Percentiles rank a stretch among this genome's conserved stretches.
phyloP scores from a whole-genome alignment of 805 yeast genomes.

The Pichia phayaonensis region DNA sequence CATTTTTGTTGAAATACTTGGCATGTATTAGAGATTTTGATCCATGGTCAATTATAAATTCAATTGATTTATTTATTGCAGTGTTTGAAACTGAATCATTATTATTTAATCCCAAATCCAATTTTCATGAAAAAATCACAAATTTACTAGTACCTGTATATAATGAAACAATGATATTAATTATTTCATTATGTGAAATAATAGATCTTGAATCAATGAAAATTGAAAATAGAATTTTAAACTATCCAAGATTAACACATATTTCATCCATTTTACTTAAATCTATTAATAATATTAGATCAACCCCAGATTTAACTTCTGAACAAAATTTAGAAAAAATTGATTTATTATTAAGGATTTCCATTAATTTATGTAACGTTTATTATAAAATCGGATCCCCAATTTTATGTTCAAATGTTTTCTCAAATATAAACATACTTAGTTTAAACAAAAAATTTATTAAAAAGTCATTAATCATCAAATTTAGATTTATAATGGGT shows the following conservation, averaged over 20 bases:
- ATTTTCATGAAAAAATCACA: conserved; percentile 8
- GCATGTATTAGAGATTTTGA: conserved; percentile 41
- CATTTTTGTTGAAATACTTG: conserved; percentile 36
- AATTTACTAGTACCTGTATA: conserved; percentile 33
- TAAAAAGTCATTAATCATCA: conserved; percentile 37
- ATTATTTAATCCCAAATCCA: conserved; percentile 38
- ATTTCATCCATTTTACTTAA: conserved; percentile 42
- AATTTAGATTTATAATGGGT: conserved; percentile 47
- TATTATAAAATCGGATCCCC: conserved; percentile 50
- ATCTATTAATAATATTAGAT: conserved; percentile 43
- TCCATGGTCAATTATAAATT: conserved; percentile 47
- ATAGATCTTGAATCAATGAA: conserved; percentile 36
- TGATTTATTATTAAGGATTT: conserved; percentile 40
- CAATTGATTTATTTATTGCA: conserved; percentile 46
- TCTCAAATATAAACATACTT: conserved; percentile 50
- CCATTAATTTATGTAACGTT: conserved; percentile 41
- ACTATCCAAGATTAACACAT: conserved; percentile 38
- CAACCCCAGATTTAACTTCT: conserved; percentile 32
- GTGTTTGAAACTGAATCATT: conserved; percentile 40
- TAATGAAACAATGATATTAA: conserved; percentile 28
- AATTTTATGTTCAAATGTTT: conserved; percentile 51
- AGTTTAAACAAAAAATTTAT: conserved; percentile 36
- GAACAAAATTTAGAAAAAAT: conserved; percentile 32
- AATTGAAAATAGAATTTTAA: conserved; percentile 24
- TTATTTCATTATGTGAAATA: conserved; percentile 39